These are phyloP conservation scores for Amaranthus palmeri DNA, from an alignment of 148 eudicot species.

Conservation along the genomic window DNA sequence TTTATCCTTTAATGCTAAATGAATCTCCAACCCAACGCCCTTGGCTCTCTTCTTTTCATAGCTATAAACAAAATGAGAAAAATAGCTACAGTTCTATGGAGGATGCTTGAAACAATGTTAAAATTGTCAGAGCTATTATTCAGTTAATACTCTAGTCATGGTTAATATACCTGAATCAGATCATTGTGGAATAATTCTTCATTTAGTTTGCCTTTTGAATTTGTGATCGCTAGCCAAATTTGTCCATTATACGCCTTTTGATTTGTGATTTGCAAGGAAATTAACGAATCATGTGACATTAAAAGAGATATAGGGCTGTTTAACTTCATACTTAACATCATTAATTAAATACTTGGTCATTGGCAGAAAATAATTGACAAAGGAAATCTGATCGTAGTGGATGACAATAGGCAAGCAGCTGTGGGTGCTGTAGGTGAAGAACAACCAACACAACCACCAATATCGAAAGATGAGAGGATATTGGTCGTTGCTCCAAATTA, in stretches of 20 bases:
- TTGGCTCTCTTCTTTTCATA: no score
- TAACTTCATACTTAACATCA: neutral
- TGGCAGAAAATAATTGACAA: conserved; percentile 83
- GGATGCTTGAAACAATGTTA: conserved; percentile 60
- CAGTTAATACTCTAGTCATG: conserved; percentile 69
- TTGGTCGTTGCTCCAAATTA: conserved; percentile 90
- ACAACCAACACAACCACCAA: conserved; percentile 34
- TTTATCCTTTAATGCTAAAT: no score
- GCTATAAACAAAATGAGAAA: conserved; percentile 76
- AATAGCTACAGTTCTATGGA: conserved; percentile 58
- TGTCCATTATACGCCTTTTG: no score
- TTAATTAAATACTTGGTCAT: neutral
- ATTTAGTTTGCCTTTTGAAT: no score
- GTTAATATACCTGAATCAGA: neutral
- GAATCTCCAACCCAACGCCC: no score
- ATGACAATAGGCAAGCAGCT: conserved; percentile 60
- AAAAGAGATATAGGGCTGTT: no score
- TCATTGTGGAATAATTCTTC: no score
- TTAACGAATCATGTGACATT: no score
- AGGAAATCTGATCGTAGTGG: conserved; percentile 84
- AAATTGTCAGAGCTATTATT: conserved; percentile 71
- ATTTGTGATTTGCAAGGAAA: no score
- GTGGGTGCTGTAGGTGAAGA: conserved; percentile 43
- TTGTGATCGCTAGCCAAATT: no score
- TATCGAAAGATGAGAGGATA: conserved; percentile 71